Percentiles rank a stretch among this genome's conserved stretches.
phyloP scores from a whole-genome alignment of 2,329 filamentous ascomycete genomes.

The Neofusicoccum ribis region DNA sequence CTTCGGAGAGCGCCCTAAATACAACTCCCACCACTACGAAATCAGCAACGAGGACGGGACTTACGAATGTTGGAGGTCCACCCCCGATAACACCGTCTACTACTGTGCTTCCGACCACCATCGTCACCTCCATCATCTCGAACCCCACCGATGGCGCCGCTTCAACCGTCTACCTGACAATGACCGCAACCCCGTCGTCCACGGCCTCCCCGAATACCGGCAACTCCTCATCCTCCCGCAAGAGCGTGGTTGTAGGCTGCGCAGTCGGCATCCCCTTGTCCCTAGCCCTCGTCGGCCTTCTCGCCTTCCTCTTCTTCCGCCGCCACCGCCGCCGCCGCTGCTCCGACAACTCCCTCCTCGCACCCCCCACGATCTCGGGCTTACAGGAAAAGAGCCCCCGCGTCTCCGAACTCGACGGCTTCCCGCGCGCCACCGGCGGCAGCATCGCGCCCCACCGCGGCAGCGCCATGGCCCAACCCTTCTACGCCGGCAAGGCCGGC shows the following conservation, averaged over 20 bases:
- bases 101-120: not conserved
- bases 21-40: too few species aligned
- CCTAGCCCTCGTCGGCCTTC: constrained; percentile 21
- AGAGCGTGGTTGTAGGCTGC: constrained; percentile 19
- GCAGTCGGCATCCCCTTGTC: constrained; percentile 24
- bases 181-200: constrained; percentile 3
- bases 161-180: constrained; percentile 1
- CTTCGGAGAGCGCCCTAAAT: too few species aligned
- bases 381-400: not conserved
- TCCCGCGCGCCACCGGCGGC: constrained; percentile 4
- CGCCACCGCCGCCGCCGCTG: constrained; percentile 18
- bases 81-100: not conserved
- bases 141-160: constrained; percentile 3
- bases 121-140: not conserved
- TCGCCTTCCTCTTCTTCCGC: constrained; percentile 21
- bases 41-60: not conserved
- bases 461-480: not conserved
- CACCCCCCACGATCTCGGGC: not conserved
- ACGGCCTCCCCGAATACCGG: not conserved
- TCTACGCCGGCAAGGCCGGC: not conserved
- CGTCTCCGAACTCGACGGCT: constrained; percentile 12
- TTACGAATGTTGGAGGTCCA: too few species aligned
- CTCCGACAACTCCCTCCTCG: not conserved
- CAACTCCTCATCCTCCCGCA: not conserved
- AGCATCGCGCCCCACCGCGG: not conserved